Base-by-base conservation (phyloP, 2,329 filamentous ascomycete species). In the Cercospora nicotianae region DNA sequence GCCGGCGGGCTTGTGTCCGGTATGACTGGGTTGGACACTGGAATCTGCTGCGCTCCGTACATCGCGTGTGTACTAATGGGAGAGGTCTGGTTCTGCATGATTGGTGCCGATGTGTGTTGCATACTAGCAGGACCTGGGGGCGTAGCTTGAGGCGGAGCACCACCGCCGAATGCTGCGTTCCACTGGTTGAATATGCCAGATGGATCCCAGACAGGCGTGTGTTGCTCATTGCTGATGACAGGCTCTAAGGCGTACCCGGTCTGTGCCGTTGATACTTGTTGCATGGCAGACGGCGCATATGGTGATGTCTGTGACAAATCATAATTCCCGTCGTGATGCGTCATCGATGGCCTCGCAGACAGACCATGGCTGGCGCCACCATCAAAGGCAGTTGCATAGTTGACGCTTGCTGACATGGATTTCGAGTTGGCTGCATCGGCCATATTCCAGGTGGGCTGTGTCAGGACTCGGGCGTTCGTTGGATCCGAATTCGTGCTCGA, bases 91-190 rank as follows among this genome's bases (percentile, higher is more conserved):
- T 78, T 72, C 13, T 72, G 65, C 66, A 76, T 80, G 77, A 80
- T 70, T 13, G 73, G 68, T 28, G 71, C 69, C 39, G 73, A 70
- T 5, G 66, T 70, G 60, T 69, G 68, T 63, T 72, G 70, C 65
- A 72, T 67, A 33, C 57, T 65, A 23, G 69, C 67, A 33, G 73
- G 58, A 76, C 76, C 65, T 51, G 80, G 80, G 71, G 81, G 81
- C 63, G 81, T 81, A 36, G 80, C 79, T 73, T 81, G 81, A 58
- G 80, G 79, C 62, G 79, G 77, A 64, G 78, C 75, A 68, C 79
- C 88, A 79, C 90, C 91, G 84, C 93, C 92, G 82, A 97, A 98
- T 72, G 94, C 94, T 77, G 91, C 90, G 80, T 96, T 94, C 94
- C 94, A 98, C 84, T 97, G 93, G 80, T 94, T 96, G 75, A 70